phyloP scores from a whole-genome alignment of 2,329 filamentous ascomycete species.

The Talaromyces amestolkiae region DNA sequence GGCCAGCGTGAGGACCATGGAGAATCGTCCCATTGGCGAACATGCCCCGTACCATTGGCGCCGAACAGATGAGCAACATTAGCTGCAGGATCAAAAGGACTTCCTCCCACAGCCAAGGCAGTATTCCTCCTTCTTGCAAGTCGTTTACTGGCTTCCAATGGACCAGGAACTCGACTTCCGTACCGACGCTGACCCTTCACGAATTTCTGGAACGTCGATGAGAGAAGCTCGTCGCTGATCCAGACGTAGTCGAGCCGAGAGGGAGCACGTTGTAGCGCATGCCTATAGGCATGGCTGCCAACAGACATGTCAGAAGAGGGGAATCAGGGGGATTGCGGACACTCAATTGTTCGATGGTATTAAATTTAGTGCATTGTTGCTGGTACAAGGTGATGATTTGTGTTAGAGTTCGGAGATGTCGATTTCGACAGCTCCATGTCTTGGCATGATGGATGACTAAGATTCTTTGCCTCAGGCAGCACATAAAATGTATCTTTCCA shows the following conservation, averaged over 20 bases:
- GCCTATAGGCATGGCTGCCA: conserved; percentile 42
- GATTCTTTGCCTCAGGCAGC: neutral
- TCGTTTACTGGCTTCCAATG: conserved; percentile 59
- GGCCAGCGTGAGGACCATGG: conserved; percentile 24
- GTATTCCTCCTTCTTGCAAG: conserved; percentile 57
- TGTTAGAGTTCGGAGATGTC: neutral
- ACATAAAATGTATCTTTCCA: neutral
- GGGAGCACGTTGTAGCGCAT: conserved; percentile 33
- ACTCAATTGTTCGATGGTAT: conserved; percentile 8
- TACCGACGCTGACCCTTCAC: conserved; percentile 50
- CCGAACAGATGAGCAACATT: conserved; percentile 45
- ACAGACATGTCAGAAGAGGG: conserved; percentile 39
- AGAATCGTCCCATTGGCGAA: conserved; percentile 35
- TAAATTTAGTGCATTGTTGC: neutral
- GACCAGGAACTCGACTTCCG: conserved; percentile 61
- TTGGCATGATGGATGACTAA: conserved; percentile 16
- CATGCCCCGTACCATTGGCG: conserved; percentile 38
- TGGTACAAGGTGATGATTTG: conserved; percentile 5
- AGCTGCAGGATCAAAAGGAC: conserved; percentile 27
- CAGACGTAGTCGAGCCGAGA: conserved; percentile 40
- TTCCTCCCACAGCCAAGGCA: conserved; percentile 41
- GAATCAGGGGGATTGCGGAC: neutral
- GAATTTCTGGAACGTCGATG: conserved; percentile 49
- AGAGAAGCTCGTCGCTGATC: conserved; percentile 47
- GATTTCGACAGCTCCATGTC: conserved; percentile 13